Evolutionary conservation across 306 rosid genomes (phyloP), one percentile per base, ranked within the genome.

Genomic region (Carpinus viminea): DNA sequence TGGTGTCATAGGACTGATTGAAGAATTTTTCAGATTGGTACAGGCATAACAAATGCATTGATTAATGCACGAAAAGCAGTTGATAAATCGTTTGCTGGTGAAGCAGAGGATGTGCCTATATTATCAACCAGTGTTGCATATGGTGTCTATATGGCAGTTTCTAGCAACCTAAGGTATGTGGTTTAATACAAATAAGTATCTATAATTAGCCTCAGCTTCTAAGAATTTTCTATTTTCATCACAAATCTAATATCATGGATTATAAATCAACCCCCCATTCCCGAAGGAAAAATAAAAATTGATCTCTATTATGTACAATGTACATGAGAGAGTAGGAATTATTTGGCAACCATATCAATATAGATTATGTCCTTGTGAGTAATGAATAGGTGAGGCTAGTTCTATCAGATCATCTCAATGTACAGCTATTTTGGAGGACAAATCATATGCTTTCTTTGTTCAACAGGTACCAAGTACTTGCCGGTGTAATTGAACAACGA

Each of bases 141-240:
- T 84, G 98, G 99, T 72, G 88, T 90, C 56, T 95, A 91, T 72
- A 91, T 91, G 98, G 91, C 98, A 17, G 87, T 95, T 85, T 95
- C 99, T 26, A 93, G 98, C 89, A 95, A 95, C 71, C 89, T 93
- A 85, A 91, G 99, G 99, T 95, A 89, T 81, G 57, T 73, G 8
- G 64, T 47, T 73, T 28, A 61, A 51, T 71, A 41, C 62, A n/a
- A 56, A 60, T 26, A 60, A 48, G 7, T 8, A 68, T 24, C 26
- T 85, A 21, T 57, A 57, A 57, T 57, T 20, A 7, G 7, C 21
- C 60, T 57, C 21, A 20, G 64, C 64, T 21, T 9, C 65, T 57
- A 57, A 34, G 65, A 57, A 57, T 21, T 24, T 24, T 24, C 26
- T 24, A 24, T 24, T 24, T 24, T 24, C 26, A 24, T 24, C 26